Evolutionary conservation across 2,329 filamentous ascomycete species (phyloP).

Genomic region (Ophiobolus disseminans): DNA sequence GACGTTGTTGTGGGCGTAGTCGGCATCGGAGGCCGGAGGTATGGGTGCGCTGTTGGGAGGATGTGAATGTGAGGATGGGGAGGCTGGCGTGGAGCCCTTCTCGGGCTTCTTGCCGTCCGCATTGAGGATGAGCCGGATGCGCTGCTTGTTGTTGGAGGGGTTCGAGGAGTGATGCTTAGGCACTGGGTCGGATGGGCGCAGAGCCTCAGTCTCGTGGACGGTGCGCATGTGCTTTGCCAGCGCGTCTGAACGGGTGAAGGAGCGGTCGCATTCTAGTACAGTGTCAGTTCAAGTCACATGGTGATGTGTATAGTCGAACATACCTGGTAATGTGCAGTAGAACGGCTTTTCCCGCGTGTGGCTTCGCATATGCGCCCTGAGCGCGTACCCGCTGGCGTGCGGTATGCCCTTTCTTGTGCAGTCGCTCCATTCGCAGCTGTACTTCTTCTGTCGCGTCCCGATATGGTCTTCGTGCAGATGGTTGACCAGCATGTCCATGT

Average conservation of each 20-base stretch:
- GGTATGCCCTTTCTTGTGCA: constrained; percentile 87
- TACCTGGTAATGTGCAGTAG: constrained; percentile 93
- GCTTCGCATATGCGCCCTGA: constrained; percentile 97
- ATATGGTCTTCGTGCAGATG: constrained; percentile 87
- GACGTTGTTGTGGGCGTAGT: constrained; percentile 63
- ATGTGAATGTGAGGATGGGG: constrained; percentile 39
- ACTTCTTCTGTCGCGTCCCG: constrained; percentile 90
- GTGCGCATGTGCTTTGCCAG: constrained; percentile 98
- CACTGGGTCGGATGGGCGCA: constrained; percentile 76
- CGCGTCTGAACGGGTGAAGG: constrained; percentile 94
- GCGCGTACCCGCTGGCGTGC: constrained; percentile 92
- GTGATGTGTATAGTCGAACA: constrained; percentile 24
- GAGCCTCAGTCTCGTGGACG: constrained; percentile 93
- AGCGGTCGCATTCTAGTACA: constrained; percentile 87
- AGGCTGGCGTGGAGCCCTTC: constrained; percentile 45
- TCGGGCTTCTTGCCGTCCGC: constrained; percentile 42
- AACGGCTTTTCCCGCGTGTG: constrained; percentile 98
- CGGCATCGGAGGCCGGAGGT: constrained; percentile 33
- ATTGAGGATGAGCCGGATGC: constrained; percentile 53
- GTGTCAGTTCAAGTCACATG: constrained; percentile 1
- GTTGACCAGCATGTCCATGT: constrained; percentile 60
- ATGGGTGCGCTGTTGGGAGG: constrained; percentile 32
- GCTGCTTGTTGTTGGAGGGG: constrained; percentile 55
- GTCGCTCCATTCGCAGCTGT: constrained; percentile 96
- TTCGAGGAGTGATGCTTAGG: constrained; percentile 66